These are phyloP conservation scores for Oropetium thomaeum DNA, from an alignment of 176 grass and related monocot species.

Conservation along the genomic window DNA sequence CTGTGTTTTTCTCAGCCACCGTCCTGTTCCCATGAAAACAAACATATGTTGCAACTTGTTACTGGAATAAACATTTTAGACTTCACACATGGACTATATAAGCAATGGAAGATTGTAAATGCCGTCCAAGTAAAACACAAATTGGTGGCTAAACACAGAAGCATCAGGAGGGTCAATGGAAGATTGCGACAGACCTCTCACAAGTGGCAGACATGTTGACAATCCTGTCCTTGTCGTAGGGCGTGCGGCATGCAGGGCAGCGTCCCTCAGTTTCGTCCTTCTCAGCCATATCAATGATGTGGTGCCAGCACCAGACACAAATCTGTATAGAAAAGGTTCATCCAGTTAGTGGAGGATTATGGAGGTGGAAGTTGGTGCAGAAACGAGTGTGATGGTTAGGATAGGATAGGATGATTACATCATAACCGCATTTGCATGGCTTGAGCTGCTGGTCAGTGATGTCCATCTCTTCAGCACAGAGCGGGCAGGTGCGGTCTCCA, in stretches of 20 bases:
- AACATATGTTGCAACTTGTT: not conserved
- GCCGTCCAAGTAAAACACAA: too few species aligned
- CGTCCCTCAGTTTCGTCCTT: constrained; percentile 92
- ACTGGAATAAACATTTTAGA: not conserved
- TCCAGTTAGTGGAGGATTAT: not conserved
- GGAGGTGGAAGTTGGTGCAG: not conserved
- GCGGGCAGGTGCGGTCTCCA: constrained; percentile 91
- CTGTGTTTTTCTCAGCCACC: constrained; percentile 63
- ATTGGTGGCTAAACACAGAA: not conserved
- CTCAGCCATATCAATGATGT: constrained; percentile 95
- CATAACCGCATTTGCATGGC: constrained; percentile 97
- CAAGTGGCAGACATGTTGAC: constrained; percentile 83
- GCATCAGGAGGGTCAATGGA: not conserved
- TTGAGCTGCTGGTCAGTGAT: constrained; percentile 93
- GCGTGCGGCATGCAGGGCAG: constrained; percentile 79
- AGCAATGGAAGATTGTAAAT: too few species aligned
- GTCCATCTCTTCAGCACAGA: constrained; percentile 98
- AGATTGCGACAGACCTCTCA: constrained; percentile 45
- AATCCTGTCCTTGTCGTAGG: constrained; percentile 96
- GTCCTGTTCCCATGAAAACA: constrained; percentile 45
- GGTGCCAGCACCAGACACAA: constrained; percentile 99
- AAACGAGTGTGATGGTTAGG: not conserved
- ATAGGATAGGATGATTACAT: constrained; percentile 35
- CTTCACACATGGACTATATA: not conserved
- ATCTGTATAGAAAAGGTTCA: constrained; percentile 40